A percentile compares a stretch with the other conserved stretches of the same genome.
Conservation (phyloP, 176 grass and related monocot genomes). For the Elaeis guineensis region DNA sequence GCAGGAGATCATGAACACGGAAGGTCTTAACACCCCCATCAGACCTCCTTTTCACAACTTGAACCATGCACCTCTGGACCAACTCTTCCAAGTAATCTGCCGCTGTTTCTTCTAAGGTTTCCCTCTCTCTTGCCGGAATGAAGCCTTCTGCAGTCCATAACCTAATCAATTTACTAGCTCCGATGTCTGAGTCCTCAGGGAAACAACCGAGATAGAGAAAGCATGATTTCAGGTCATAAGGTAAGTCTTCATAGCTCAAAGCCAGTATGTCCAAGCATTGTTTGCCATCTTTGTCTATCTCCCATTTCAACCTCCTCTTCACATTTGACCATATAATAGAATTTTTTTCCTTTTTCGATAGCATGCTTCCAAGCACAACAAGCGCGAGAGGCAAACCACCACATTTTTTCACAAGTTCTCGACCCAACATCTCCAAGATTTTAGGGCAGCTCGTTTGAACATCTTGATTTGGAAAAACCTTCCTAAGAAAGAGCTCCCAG, state of each 20-base stretch:
- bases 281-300: constrained; percentile 2
- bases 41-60: too few relatives aligned
- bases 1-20: too few relatives aligned
- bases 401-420: constrained; percentile 4
- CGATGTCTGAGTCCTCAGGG: constrained; percentile 24
- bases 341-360: constrained; percentile 1
- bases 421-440: constrained; percentile 4
- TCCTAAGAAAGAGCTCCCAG: neutral
- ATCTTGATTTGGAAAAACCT: constrained; percentile 9
- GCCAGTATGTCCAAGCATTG: constrained; percentile 2
- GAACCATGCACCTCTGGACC: too few relatives aligned
- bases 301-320: constrained; percentile 11
- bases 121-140: neutral
- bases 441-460: neutral
- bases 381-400: neutral
- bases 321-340: neutral
- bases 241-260: constrained; percentile 18
- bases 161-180: constrained; percentile 2
- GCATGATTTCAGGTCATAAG: constrained; percentile 16
- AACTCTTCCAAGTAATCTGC: too few relatives aligned
- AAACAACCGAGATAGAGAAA: constrained; percentile 21
- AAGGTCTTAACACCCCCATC: too few relatives aligned
- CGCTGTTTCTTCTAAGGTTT: too few relatives aligned
- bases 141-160: constrained; percentile 26
- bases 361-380: constrained; percentile 17